Conservation (phyloP, 179 eudicot species). For the Corrigiola litoralis region DNA sequence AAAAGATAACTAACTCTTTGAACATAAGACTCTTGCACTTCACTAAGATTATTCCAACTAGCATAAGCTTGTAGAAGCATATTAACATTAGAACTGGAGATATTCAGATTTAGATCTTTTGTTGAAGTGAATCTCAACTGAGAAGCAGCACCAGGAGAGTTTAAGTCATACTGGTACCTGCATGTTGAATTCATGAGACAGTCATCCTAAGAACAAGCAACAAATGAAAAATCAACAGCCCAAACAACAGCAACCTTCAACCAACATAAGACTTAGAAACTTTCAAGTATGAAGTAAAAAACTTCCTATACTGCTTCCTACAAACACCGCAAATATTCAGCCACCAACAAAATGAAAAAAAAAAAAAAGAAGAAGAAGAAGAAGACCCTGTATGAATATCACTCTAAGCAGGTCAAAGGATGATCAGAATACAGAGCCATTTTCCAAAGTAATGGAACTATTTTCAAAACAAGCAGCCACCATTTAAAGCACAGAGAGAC, state of each 20-base stretch:
- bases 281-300: neutral
- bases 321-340: neutral
- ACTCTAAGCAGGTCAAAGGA: too few species aligned
- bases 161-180: conserved; percentile 84
- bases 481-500: too few species aligned
- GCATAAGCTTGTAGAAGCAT: conserved; percentile 97
- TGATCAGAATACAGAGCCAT: too few species aligned
- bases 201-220: neutral
- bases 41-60: conserved; percentile 86
- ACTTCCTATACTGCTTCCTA: neutral
- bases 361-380: neutral
- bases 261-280: neutral
- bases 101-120: conserved; percentile 81
- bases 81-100: conserved; percentile 82
- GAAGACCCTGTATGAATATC: too few species aligned
- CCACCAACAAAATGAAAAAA: neutral
- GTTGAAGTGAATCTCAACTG: conserved; percentile 82
- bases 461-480: too few species aligned
- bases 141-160: conserved; percentile 82
- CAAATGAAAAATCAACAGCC: neutral
- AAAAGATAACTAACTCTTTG: conserved; percentile 36
- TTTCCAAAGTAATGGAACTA: too few species aligned
- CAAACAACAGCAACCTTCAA: neutral
- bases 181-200: conserved; percentile 15
- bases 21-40: conserved; percentile 47